These are phyloP conservation scores for Marasmius sp. DNA, from an alignment of 1,284 basidiomycete genomes.

Conservation along the genomic window DNA sequence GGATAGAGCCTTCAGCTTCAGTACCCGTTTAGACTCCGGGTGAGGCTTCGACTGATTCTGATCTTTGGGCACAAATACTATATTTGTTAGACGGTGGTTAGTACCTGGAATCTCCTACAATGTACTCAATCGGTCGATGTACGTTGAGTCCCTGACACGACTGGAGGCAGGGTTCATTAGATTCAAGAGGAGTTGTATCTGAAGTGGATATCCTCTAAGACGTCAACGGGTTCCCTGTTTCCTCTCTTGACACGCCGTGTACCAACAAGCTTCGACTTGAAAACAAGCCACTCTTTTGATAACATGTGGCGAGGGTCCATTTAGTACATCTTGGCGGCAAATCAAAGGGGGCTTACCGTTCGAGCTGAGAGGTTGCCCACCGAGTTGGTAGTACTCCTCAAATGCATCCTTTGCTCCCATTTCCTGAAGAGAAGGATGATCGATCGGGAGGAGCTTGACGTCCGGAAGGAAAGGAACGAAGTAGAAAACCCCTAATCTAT, in stretches of 20 bases:
- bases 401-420: conserved; percentile 15
- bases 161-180: not conserved
- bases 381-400: conserved; percentile 16
- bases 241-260: conserved; percentile 3
- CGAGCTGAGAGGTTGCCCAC: conserved; percentile 16
- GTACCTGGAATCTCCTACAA: too few relatives aligned
- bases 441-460: conserved; percentile 11
- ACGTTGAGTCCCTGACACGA: too few relatives aligned
- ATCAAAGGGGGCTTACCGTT: conserved; percentile 6
- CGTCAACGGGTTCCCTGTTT: conserved; percentile 9
- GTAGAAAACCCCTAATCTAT: conserved; percentile 17
- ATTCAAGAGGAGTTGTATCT: conserved; percentile 1
- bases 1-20: too few relatives aligned
- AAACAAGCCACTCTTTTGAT: conserved; percentile 1
- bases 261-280: conserved; percentile 1
- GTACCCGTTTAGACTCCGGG: too few relatives aligned
- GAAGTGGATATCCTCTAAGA: conserved; percentile 16
- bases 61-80: too few relatives aligned
- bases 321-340: not conserved
- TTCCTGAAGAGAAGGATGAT: conserved; percentile 9
- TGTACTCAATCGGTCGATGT: too few relatives aligned
- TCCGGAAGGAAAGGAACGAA: conserved; percentile 17
- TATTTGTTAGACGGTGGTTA: too few relatives aligned
- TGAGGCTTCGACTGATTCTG: too few relatives aligned
- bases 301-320: not conserved